Conservation (phyloP, 2,329 filamentous ascomycete genomes). For the Diaporthe sp. region DNA sequence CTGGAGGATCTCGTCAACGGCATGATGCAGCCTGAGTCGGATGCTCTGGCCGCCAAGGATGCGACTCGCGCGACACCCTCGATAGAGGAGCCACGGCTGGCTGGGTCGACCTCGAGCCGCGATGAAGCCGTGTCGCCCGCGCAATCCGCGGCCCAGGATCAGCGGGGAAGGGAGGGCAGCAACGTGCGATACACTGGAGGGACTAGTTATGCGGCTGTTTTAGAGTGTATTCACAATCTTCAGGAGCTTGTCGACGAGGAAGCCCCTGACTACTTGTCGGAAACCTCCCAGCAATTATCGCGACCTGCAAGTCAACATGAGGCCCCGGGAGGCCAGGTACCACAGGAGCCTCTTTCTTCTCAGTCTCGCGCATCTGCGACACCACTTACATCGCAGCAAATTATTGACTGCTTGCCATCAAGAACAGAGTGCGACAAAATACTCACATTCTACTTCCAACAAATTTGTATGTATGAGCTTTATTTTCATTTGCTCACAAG, state of each 20-base stretch:
- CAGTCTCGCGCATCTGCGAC: constrained; percentile 49
- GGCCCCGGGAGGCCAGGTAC: background rate
- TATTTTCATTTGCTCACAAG: background rate
- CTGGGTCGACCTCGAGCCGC: background rate
- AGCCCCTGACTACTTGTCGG: constrained; percentile 24
- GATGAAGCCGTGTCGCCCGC: background rate
- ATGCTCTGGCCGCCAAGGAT: background rate
- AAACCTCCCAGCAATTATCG: constrained; percentile 1
- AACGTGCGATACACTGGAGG: constrained; percentile 50
- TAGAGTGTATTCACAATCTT: constrained; percentile 57
- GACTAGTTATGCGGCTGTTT: constrained; percentile 57
- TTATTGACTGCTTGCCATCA: constrained; percentile 51
- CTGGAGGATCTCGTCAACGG: constrained; percentile 57
- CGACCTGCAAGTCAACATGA: background rate
- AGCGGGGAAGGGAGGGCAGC: constrained; percentile 35
- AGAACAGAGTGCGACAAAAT: constrained; percentile 53
- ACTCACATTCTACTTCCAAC: constrained; percentile 54
- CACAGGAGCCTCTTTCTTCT: background rate
- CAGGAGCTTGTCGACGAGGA: constrained; percentile 49
- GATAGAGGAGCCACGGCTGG: background rate
- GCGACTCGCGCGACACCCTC: background rate
- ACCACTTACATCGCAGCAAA: constrained; percentile 47
- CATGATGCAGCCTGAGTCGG: constrained; percentile 43
- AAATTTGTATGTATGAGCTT: constrained; percentile 45
- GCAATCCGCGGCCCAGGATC: constrained; percentile 33